Evolutionary conservation across 805 yeast genomes (phyloP), one percentile per base, ranked within the genome.

Genomic region (Zygosaccharomyces bailii): DNA sequence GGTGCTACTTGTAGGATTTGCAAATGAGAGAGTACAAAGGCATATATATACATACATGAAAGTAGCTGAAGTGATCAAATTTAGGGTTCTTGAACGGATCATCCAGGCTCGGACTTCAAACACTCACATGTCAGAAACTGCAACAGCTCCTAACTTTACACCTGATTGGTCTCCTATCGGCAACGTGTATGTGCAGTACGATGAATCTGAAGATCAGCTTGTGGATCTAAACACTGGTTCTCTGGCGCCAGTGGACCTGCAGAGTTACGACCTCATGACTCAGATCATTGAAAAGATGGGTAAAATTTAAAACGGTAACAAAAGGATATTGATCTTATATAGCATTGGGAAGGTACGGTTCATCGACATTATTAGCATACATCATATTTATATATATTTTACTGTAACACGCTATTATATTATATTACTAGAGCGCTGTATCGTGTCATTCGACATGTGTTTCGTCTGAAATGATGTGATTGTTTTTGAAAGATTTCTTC

Each of bases 221-320:
- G 67, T 63, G 11, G 67, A 63, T 44, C 45, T 63, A 23, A 55
- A 44, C 38, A 49, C 63, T 0, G 66, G 67, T 4, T 57, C 64
- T 4, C 40, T 60, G 19, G 53, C 51, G 14, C 59, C 67, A 1
- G 56, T 57, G 21, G 49, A 54, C 24, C 42, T 61, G 38, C 50
- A 51, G 19, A 52, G 44, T 25, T 61, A 58, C 57, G 42, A 42
- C 17, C 41, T 55, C 29, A 52, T 63, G 53, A 39, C 50, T n/a
- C 58, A 55, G n/a, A 45, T 63, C 5, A 46, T 59, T 11, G 57
- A 58, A 10, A 50, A 56, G 39, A 51, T 63, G 29, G 50, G 54
- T 17, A 51, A 52, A 30, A 53, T 62, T 31, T 60, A 49, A 45
- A 18, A 25, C 9, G 23, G 24, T 9, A 8, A 13, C 13, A 27